Evolutionary conservation across 192 early-diverging fungal genomes (phyloP).

Genomic region (Dissophora ornata): DNA sequence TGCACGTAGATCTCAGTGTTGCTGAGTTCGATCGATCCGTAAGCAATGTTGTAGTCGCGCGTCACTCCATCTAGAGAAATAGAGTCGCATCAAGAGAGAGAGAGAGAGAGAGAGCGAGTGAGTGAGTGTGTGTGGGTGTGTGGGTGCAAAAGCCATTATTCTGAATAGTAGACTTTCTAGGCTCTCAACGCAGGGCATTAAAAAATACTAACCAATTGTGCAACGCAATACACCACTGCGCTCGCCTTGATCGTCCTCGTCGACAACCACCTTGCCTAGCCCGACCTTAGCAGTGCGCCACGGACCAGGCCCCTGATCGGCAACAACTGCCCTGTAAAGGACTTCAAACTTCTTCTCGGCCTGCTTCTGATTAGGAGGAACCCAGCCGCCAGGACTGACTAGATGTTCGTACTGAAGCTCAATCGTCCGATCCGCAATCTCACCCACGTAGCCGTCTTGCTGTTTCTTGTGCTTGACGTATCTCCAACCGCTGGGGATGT

Average conservation of each 20-base stretch:
- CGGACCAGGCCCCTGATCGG: slow-evolving; percentile 32
- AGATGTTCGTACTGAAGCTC: slow-evolving; percentile 60
- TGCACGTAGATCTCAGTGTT: slow-evolving; percentile 62
- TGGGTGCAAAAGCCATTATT: no score
- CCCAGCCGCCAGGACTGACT: slow-evolving; percentile 43
- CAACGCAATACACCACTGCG: slow-evolving; percentile 55
- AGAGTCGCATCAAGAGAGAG: no score
- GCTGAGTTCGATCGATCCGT: slow-evolving; percentile 41
- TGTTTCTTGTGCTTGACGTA: slow-evolving; percentile 61
- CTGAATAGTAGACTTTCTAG: no score
- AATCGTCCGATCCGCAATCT: slow-evolving; percentile 45
- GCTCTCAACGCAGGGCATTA: no score
- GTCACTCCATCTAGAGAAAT: slow-evolving; percentile 56
- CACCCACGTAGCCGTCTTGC: slow-evolving; percentile 43
- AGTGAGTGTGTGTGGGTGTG: no score
- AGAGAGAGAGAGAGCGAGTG: no score
- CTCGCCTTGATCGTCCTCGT: slow-evolving; percentile 55
- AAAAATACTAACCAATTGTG: slow-evolving; percentile 61
- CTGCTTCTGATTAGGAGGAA: slow-evolving; percentile 48
- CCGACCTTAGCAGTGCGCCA: slow-evolving; percentile 47
- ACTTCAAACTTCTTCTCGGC: slow-evolving; percentile 55
- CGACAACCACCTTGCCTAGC: slow-evolving; percentile 48
- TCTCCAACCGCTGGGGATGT: slow-evolving; percentile 62
- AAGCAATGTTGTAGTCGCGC: slow-evolving; percentile 61
- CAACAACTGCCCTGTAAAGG: slow-evolving; percentile 31